Evolutionary conservation across 2,329 filamentous ascomycete genomes (phyloP), one percentile per base, ranked within the genome.

Genomic region (Penicillium sp.): DNA sequence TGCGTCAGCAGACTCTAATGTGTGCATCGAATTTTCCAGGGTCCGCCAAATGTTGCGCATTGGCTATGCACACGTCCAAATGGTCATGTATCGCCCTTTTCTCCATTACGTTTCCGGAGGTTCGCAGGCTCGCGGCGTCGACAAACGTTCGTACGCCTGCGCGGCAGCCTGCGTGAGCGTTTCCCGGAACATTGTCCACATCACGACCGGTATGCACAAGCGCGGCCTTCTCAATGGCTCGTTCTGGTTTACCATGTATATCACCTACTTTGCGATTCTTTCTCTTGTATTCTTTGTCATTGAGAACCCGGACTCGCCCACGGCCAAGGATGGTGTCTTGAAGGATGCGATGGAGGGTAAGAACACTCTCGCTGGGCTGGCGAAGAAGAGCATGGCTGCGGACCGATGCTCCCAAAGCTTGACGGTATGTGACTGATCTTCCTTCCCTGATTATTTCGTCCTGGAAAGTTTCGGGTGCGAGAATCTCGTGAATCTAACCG

Each of bases 311-410:
- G 77, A 82, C 48, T 81, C 76, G 44, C 70, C 76, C 0, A 80
- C 78, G 2, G 80, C 78, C 36, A 78, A 85, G 44, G 90, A 95
- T 52, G 67, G 69, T 24, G 85, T 96, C 24, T 74, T 96, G 50
- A 84, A 84, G 45, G 91, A 97, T 69, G 91, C 90, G 0, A 78
- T 83, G 51, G 86, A 89, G 53, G 93, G 91, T 13, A 87, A 87
- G 62, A 85, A 91, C 54, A 88, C 90, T 53, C 80, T 97, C 51
- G 81, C 83, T 43, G 83, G 82, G 12, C 77, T 97, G 49, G 86
- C 90, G 3, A 83, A 86, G 59, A 85, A 86, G 60, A 96, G 90
- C 63, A 79, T 94, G 76, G 90, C 90, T 33, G 93, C 93, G 3
- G 89, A 96, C 64, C 79, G 88, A 52, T 93, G 94, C 61, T 88